Base-by-base conservation (phyloP, 345 rosid species). In the Arabidopsis arenosa region DNA sequence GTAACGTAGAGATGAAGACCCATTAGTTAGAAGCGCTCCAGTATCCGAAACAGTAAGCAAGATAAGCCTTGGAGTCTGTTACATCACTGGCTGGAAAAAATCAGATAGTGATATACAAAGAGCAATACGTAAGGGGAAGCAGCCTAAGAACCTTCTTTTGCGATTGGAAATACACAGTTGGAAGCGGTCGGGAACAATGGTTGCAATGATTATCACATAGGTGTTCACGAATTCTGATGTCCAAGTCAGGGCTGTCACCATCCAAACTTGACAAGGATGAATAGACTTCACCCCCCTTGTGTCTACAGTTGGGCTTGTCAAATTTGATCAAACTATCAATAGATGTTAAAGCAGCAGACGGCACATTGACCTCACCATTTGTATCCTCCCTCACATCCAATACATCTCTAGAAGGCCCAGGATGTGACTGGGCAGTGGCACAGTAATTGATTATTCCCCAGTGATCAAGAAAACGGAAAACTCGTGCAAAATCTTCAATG, bases 391-490 rank as follows among this genome's bases (percentile, higher is more conserved):
- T 89, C 82, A 92, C 85, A 78, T 82, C 92, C 63, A 84, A 84
- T 33, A 79, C 83, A 53, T 53, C 79, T 80, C 75, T 85, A 85
- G 91, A 89, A 73, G 83, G 80, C 72, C 83, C 92, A 68, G 78
- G 80, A 52, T 55, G 84, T 43, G 36, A 58, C 66, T 85, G 80
- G 49, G 80, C 53, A 68, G 81, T 82, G 39, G 91, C 90, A 88
- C 91, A 90, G 77, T 92, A 95, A 83, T 95, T 95, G 75, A 92
- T 89, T 54, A 95, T 89, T 70, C 99, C 99, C 99, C 99, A 95
- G 52, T 95, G 97, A 82, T 95, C 92, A 81, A 95, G 98, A 84
- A 95, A 95, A 77, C 97, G 84, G 68, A 90, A 82, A 68, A 95
- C 93, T 56, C 98, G 86, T 26, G 86, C 78, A 74, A 88, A 77